phyloP scores from a whole-genome alignment of 371 early-diverging fungal species.

The Mucor saturninus region DNA sequence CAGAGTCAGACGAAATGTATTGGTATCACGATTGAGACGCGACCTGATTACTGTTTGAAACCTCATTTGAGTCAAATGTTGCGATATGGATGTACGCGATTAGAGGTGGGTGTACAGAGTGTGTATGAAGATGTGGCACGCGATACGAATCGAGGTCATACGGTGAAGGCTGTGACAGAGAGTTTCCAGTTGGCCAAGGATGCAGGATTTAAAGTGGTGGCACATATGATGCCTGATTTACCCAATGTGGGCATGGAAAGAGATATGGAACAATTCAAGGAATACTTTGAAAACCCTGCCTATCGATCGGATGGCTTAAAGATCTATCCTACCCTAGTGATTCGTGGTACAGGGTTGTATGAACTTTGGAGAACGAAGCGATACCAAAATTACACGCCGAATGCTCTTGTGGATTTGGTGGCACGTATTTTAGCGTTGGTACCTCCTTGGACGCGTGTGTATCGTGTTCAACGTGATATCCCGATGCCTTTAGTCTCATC shows the following conservation, averaged over 20 bases:
- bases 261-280: slow-evolving; percentile 99
- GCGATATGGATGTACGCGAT: slow-evolving; percentile 98
- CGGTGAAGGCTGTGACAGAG: slow-evolving; percentile 97
- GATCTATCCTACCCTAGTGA: slow-evolving; percentile 99
- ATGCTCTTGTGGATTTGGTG: slow-evolving; percentile 97
- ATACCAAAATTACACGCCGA: slow-evolving; percentile 99
- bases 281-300: slow-evolving; percentile 99
- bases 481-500: slow-evolving; percentile 99
- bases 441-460: slow-evolving; percentile 99
- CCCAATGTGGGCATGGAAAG: slow-evolving; percentile 99
- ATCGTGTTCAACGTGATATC: slow-evolving; percentile 99
- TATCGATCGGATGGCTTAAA: slow-evolving; percentile 99
- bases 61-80: slow-evolving; percentile 99
- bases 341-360: slow-evolving; percentile 99
- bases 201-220: slow-evolving; percentile 99
- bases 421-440: slow-evolving; percentile 97
- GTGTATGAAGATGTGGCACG: slow-evolving; percentile 99
- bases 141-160: slow-evolving; percentile 99
- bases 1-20: slow-evolving; percentile 98
- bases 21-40: slow-evolving; percentile 99
- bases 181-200: slow-evolving; percentile 98
- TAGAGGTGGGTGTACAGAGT: slow-evolving; percentile 99
- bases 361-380: slow-evolving; percentile 99
- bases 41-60: slow-evolving; percentile 99
- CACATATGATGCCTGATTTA: slow-evolving; percentile 99